These are phyloP conservation scores for Calonectria fujianensis DNA, from an alignment of 2,329 filamentous ascomycete genomes.

Conservation along the genomic window DNA sequence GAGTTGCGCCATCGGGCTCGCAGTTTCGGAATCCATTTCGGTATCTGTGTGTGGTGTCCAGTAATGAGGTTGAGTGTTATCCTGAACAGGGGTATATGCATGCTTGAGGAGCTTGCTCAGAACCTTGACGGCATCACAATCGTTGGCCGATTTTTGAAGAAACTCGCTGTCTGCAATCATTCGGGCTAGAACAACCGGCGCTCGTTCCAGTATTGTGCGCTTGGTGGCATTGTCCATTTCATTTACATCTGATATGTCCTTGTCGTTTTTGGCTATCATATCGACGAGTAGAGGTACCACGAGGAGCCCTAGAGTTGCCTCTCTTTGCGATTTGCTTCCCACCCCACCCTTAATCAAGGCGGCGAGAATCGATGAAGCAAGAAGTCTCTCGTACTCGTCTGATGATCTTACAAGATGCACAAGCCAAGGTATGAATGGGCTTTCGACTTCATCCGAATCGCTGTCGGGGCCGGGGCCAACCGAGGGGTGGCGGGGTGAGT, in stretches of 20 bases:
- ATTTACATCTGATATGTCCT: conserved; percentile 66
- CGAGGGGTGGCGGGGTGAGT: conserved; percentile 57
- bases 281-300: conserved; percentile 82
- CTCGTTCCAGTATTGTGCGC: conserved; percentile 76
- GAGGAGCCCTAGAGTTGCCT: conserved; percentile 78
- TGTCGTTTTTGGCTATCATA: conserved; percentile 71
- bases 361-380: conserved; percentile 81
- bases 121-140: conserved; percentile 72
- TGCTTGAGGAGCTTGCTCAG: conserved; percentile 70
- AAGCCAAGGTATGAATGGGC: conserved; percentile 83
- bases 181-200: conserved; percentile 84
- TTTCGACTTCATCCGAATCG: conserved; percentile 78
- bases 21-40: conserved; percentile 58
- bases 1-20: conserved; percentile 67
- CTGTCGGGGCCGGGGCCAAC: conserved; percentile 56
- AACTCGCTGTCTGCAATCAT: conserved; percentile 86
- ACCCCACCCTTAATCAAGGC: conserved; percentile 82
- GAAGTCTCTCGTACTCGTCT: conserved; percentile 75
- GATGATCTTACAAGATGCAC: conserved; percentile 77
- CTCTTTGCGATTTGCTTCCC: conserved; percentile 75
- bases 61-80: conserved; percentile 56
- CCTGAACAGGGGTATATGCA: conserved; percentile 68
- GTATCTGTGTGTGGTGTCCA: conserved; percentile 64
- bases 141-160: conserved; percentile 88
- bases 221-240: conserved; percentile 61